Base-by-base conservation (phyloP, 106 monocot species). In the Ottelia alismoides region DNA sequence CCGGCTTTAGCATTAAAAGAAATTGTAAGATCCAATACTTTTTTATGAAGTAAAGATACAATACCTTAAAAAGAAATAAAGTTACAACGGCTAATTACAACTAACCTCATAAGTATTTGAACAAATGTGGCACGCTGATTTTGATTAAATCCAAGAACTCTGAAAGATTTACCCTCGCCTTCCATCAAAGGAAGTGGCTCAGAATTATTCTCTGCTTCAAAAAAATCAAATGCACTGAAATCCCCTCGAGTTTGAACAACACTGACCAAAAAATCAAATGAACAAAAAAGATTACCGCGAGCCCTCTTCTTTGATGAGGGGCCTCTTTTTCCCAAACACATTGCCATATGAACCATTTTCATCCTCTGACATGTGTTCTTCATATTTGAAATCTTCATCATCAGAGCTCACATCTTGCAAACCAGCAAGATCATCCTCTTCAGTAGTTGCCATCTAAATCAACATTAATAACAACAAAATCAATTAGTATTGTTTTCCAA, bases 111-210 rank as follows among this genome's bases (percentile, higher is more conserved):
- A 16, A 98, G 21, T 63, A 76, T 74, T 57, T 98, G 85, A 31
- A 82, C 56, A 67, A 98, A 98, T 25, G 58, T 53, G 60, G 78
- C 71, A 65, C 98, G 74, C 65, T 98, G 98, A 45, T 70, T 64
- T 45, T 85, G 90, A 73, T 98, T 98, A 64, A 98, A 98, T 14
- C 98, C 98, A 56, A 82, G 74, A 66, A 98, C 76, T 71, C 72
- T 82, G 29, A 98, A 82, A 31, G 79, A 76, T 60, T 63, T 82
- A 30, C 98, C 98, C 51, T 85, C 89, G 5, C 98, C 98, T 68
- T 98, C 85, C 90, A 98, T 90, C 58, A 98, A 66, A 43, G 98
- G 81, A 66, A 58, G 62, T 25, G 79, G 65, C 56, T 98, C 98
- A 47, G 53, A 27, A 57, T 57, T 61, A 60, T 66, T n/a, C n/a